These are phyloP conservation scores for Plasmodium sp. DNA, from an alignment of 169 alveolate species.

Conservation along the genomic window DNA sequence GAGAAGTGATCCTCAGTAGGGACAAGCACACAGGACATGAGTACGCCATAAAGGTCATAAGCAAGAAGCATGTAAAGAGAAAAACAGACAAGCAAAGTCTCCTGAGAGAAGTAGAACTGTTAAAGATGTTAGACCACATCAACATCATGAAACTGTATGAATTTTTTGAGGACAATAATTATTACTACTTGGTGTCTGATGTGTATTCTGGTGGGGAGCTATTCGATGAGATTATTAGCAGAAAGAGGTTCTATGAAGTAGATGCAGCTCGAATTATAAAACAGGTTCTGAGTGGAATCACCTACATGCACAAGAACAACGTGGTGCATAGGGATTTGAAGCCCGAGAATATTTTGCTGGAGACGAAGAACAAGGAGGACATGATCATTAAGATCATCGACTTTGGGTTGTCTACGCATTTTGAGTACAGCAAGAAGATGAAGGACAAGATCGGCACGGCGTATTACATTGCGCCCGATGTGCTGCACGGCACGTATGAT, in stretches of 20 bases:
- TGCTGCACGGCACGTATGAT: conserved; percentile 91
- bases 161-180: conserved; percentile 90
- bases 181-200: conserved; percentile 92
- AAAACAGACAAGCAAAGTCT: conserved; percentile 89
- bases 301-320: conserved; percentile 92
- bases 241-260: conserved; percentile 91
- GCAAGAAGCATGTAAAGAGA: conserved; percentile 89
- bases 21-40: conserved; percentile 90
- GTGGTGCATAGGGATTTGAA: conserved; percentile 92
- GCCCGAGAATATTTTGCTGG: conserved; percentile 92
- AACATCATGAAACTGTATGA: conserved; percentile 93
- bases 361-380: conserved; percentile 87
- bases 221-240: conserved; percentile 93
- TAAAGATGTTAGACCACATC: conserved; percentile 91
- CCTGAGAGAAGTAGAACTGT: conserved; percentile 89
- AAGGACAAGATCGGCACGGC: conserved; percentile 96
- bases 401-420: conserved; percentile 95
- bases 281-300: conserved; percentile 93
- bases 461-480: conserved; percentile 94
- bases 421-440: conserved; percentile 90
- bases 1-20: conserved; percentile 91
- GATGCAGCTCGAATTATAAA: conserved; percentile 94
- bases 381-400: conserved; percentile 94
- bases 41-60: conserved; percentile 93
- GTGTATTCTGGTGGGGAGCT: conserved; percentile 96